Percentiles rank a stretch among this genome's conserved stretches.
phyloP scores from a whole-genome alignment of 1,284 basidiomycete genomes.

The Rhodotorula sp. region DNA sequence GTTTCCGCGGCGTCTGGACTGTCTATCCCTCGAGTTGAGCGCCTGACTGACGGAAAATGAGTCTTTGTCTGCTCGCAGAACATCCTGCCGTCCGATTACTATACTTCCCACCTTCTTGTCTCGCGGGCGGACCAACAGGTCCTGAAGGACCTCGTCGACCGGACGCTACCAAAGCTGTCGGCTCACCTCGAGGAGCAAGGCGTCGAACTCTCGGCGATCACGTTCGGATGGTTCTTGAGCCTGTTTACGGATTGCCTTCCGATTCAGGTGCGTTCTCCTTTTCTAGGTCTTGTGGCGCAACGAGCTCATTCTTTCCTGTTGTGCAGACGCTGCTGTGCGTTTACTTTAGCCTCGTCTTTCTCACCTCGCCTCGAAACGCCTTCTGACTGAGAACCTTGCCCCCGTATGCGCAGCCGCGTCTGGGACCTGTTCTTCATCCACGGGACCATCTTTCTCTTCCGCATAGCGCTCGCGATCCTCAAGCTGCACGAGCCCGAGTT shows the following conservation, averaged over 20 bases:
- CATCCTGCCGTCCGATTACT: constrained; percentile 52
- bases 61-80: constrained; percentile 37
- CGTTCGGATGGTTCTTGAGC: constrained; percentile 97
- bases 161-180: constrained; percentile 65
- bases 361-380: not conserved
- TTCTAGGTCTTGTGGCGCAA: not conserved
- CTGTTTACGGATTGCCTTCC: constrained; percentile 95
- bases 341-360: too few relatives aligned
- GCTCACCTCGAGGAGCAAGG: constrained; percentile 73
- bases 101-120: constrained; percentile 56
- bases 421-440: constrained; percentile 89
- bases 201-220: constrained; percentile 88
- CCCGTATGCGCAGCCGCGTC: constrained; percentile 28
- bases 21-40: too few relatives aligned
- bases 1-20: constrained; percentile 45
- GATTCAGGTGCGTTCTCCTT: constrained; percentile 66
- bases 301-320: too few relatives aligned
- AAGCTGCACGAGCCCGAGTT: constrained; percentile 79
- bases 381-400: not conserved
- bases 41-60: too few relatives aligned
- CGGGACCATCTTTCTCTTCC: constrained; percentile 71
- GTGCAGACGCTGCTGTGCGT: constrained; percentile 72
- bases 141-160: constrained; percentile 78
- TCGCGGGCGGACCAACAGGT: constrained; percentile 92
- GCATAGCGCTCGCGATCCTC: constrained; percentile 81